Conservation (phyloP, 306 rosid genomes). For the Sphenostylis stenocarpa region DNA sequence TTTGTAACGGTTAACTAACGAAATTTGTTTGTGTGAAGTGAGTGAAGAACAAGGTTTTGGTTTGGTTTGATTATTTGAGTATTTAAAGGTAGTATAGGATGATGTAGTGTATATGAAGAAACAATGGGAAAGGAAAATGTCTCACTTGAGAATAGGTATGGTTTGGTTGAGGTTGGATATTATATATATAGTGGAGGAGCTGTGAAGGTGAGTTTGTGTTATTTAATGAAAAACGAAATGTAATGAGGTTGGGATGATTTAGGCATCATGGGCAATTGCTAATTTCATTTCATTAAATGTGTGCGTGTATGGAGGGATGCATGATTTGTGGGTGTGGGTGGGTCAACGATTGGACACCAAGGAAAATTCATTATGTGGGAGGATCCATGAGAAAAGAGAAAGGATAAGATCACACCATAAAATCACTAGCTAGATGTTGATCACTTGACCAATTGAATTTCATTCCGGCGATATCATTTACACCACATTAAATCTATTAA, state of each 20-base stretch:
- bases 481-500: neutral
- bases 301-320: constrained; percentile 29
- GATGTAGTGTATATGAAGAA: neutral
- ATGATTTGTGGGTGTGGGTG: constrained; percentile 53
- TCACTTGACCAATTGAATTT: neutral
- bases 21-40: neutral
- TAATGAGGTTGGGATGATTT: neutral
- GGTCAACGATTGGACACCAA: constrained; percentile 51
- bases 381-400: neutral
- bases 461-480: neutral
- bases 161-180: constrained; percentile 27
- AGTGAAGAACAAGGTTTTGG: neutral
- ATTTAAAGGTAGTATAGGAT: neutral
- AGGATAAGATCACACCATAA: constrained; percentile 30
- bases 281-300: neutral
- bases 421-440: neutral
- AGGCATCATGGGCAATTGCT: constrained; percentile 16
- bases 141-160: constrained; percentile 13
- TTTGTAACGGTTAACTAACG: neutral
- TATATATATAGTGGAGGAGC: constrained; percentile 49
- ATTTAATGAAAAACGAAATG: neutral
- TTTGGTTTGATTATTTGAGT: neutral
- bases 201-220: neutral
- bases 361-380: constrained; percentile 59
- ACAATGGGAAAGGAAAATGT: neutral